phyloP scores from a whole-genome alignment of 2,329 filamentous ascomycete genomes.

The Pseudocercospora musae region DNA sequence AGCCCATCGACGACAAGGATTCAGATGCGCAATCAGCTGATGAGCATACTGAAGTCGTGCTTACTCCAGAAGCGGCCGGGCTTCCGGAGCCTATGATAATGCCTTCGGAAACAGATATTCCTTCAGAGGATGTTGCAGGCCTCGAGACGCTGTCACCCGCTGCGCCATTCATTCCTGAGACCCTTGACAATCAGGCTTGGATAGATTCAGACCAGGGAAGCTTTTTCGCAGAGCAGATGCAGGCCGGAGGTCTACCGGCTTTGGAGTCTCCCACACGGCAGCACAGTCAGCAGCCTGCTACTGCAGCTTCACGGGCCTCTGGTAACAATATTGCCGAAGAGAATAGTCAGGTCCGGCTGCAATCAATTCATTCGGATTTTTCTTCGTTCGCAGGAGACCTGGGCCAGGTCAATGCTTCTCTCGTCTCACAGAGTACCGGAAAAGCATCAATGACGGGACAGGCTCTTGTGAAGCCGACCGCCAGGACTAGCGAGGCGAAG shows the following conservation, averaged over 20 bases:
- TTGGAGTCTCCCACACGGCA: not conserved
- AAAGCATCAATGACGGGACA: not conserved
- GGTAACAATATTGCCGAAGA: conserved; percentile 1
- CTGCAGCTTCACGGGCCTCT: conserved; percentile 5
- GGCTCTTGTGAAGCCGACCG: not conserved
- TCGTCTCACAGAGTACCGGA: not conserved
- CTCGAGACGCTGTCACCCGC: not conserved
- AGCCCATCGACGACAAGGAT: not conserved
- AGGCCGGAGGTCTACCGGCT: not conserved
- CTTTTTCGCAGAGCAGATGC: conserved; percentile 16
- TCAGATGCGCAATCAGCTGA: not conserved
- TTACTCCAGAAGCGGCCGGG: not conserved
- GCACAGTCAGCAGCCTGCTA: not conserved
- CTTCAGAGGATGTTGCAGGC: not conserved
- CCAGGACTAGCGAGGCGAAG: not conserved
- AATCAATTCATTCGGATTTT: conserved; percentile 8
- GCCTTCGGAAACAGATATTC: not conserved
- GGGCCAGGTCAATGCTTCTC: not conserved
- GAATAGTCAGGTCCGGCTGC: conserved; percentile 18
- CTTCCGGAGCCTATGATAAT: not conserved
- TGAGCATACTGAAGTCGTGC: not conserved
- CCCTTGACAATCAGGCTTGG: conserved; percentile 3
- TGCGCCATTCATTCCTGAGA: conserved; percentile 7
- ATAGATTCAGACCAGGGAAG: not conserved
- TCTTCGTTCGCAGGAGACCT: not conserved